Base-by-base conservation (phyloP, 345 rosid species). In the Populus nigra region DNA sequence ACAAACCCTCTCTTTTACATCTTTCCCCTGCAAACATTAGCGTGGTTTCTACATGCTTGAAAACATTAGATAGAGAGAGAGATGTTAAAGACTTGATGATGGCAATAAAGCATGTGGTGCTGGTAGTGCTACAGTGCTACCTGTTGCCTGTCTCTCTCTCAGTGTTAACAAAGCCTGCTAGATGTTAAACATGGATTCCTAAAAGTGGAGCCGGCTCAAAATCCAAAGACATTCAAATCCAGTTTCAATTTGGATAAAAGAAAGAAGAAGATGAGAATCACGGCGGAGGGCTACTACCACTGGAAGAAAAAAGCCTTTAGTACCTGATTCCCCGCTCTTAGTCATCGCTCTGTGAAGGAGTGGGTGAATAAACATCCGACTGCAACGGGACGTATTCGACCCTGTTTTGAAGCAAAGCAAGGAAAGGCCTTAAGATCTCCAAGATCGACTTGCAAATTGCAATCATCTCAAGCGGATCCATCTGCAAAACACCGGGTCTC, bases 381-480 rank as follows among this genome's bases (percentile, higher is more conserved):
- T 3, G 3, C 33, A 31, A 31, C 3, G 33, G 33, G 33, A 31
- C 33, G 33, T 31, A 31, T 31, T 31, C 4, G 33, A 31, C 3
- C 33, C 33, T 31, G 33, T 31, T 31, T 31, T 31, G 33, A 31
- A 31, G 33, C 33, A 2, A 31, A 31, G 33, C 4, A 31, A 31
- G 4, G 85, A 77, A 78, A 85, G 78, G 88, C 76, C 36, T 43
- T 83, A n/a, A 68, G 90, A 69, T 77, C 88, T 78, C 80, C 83
- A 5, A 65, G 84, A 83, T 83, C 87, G 84, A 74, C 81, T 75
- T 67, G 20, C 85, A 43, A 29, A 31, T 31, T 31, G 3, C 0
- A 31, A 31, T 74, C 39, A 59, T 85, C 70, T 82, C 87, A 62
- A 65, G 73, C 23, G 74, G 80, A 45, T 73, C 88, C 69, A 81